These are phyloP conservation scores for Candida tammaniensis DNA, from an alignment of 805 yeast genomes.

Conservation along the genomic window DNA sequence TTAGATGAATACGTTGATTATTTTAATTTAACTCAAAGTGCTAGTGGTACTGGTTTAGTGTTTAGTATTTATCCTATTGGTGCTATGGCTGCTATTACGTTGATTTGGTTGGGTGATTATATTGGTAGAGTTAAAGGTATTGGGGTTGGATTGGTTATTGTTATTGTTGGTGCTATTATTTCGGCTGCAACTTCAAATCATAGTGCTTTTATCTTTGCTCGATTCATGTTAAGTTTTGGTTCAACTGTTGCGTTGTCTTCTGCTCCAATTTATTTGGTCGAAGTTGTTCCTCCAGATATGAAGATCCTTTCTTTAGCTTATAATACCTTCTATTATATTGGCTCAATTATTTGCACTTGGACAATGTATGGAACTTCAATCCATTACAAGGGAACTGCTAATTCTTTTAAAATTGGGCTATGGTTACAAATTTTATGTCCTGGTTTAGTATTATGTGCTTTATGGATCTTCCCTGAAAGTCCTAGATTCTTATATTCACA, in stretches of 20 bases:
- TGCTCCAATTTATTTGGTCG: slow-evolving; percentile 45
- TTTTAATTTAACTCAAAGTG: slow-evolving; percentile 21
- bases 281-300: slow-evolving; percentile 36
- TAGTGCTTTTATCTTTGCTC: slow-evolving; percentile 33
- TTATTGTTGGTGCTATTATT: slow-evolving; percentile 27
- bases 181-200: slow-evolving; percentile 25
- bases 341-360: slow-evolving; percentile 37
- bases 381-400: slow-evolving; percentile 37
- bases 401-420: slow-evolving; percentile 20
- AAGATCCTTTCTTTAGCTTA: slow-evolving; percentile 10
- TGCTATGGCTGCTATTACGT: slow-evolving; percentile 22
- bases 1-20: slow-evolving; percentile 14
- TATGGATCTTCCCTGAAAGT: slow-evolving; percentile 43
- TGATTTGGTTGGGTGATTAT: slow-evolving; percentile 27
- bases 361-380: slow-evolving; percentile 24
- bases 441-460: slow-evolving; percentile 28
- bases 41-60: slow-evolving; percentile 35
- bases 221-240: slow-evolving; percentile 48
- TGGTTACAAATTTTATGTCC: slow-evolving; percentile 36
- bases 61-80: slow-evolving; percentile 31
- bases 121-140: slow-evolving; percentile 35
- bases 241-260: slow-evolving; percentile 35
- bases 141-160: slow-evolving; percentile 21
- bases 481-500: slow-evolving; percentile 43
- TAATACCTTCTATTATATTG: slow-evolving; percentile 36